Evolutionary conservation across 192 early-diverging fungal genomes (phyloP).

Genomic region (Coemansia aciculifera): DNA sequence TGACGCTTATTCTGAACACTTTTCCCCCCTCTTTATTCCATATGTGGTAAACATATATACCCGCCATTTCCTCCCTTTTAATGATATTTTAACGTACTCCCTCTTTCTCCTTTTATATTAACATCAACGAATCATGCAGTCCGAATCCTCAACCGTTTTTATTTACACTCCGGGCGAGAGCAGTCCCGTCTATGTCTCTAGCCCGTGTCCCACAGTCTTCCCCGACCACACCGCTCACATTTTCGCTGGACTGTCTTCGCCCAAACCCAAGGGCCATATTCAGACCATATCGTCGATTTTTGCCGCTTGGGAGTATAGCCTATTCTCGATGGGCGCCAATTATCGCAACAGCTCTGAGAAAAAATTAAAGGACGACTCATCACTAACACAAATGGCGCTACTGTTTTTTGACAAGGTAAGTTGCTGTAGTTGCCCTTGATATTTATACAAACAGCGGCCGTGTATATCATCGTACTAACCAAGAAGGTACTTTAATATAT

Average conservation of each 20-base stretch:
- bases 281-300: neutral
- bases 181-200: constrained; percentile 1
- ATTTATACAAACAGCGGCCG: neutral
- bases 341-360: constrained; percentile 5
- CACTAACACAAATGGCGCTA: neutral
- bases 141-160: neutral
- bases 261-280: neutral
- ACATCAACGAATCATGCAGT: neutral
- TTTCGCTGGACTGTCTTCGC: neutral
- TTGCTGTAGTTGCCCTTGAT: neutral
- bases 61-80: neutral
- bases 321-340: constrained; percentile 4
- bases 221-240: neutral
- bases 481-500: neutral
- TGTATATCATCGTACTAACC: neutral
- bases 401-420: constrained; percentile 32
- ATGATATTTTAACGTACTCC: neutral
- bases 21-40: neutral
- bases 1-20: neutral
- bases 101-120: neutral
- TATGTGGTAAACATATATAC: neutral
- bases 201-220: constrained; percentile 1
- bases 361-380: neutral
- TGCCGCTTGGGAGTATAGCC: neutral
- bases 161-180: neutral